Evolutionary conservation across 2,329 filamentous ascomycete genomes (phyloP).

Genomic region (Coniochaeta sp.): DNA sequence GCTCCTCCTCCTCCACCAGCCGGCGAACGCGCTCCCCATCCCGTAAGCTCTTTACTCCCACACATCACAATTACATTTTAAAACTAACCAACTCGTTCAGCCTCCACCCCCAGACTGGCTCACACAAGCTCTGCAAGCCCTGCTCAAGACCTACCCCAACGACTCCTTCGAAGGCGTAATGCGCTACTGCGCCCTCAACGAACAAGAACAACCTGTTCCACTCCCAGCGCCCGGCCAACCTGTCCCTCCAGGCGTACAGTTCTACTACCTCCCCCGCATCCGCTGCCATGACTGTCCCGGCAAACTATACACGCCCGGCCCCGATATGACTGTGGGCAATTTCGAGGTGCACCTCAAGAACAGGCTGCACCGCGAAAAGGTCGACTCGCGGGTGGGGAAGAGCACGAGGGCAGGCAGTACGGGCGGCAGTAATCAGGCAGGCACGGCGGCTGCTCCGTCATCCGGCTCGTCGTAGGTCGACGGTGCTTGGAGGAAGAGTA

Average conservation of each 20-base stretch:
- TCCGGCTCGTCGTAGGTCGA: neutral
- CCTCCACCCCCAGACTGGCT: constrained; percentile 87
- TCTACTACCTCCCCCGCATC: constrained; percentile 82
- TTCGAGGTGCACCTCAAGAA: constrained; percentile 93
- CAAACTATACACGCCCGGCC: constrained; percentile 88
- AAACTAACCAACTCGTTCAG: constrained; percentile 36
- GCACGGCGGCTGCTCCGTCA: neutral
- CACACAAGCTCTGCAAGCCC: constrained; percentile 58
- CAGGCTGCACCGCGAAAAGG: constrained; percentile 66
- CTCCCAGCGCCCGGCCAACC: constrained; percentile 35
- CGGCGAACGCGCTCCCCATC: constrained; percentile 45
- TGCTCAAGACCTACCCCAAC: constrained; percentile 65
- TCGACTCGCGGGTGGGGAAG: constrained; percentile 33
- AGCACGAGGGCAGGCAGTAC: neutral
- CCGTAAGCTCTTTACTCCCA: constrained; percentile 39
- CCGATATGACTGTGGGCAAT: constrained; percentile 76
- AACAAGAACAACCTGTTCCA: constrained; percentile 58
- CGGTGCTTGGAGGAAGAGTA: neutral
- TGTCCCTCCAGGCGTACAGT: constrained; percentile 58
- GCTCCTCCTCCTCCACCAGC: constrained; percentile 55
- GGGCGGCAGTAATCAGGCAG: neutral
- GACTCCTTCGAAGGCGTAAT: constrained; percentile 86
- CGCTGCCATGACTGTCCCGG: constrained; percentile 87
- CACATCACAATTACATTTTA: constrained; percentile 10
- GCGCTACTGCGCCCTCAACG: constrained; percentile 79